Conservation (phyloP, 306 rosid species). For the Medicago ruthenica region DNA sequence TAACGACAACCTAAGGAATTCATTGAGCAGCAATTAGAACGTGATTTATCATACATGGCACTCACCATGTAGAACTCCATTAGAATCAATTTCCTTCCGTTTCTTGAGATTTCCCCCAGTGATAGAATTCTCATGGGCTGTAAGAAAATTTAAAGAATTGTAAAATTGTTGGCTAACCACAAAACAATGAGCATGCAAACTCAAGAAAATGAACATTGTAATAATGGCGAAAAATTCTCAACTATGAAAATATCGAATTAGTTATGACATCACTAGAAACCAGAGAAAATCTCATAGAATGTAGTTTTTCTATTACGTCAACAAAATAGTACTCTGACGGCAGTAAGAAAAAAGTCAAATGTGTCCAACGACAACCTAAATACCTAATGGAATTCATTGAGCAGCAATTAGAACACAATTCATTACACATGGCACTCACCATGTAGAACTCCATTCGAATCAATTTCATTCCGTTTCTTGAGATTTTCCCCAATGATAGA, state of each 20-base stretch:
- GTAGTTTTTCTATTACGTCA: no score
- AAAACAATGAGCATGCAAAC: no score
- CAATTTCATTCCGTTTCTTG: slow-evolving; percentile 82
- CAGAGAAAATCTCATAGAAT: no score
- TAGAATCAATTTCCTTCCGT: slow-evolving; percentile 67
- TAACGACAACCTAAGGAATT: no score
- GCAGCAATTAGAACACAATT: slow-evolving; percentile 44
- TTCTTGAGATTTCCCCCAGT: slow-evolving; percentile 69
- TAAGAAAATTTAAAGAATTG: no score
- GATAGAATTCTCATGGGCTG: slow-evolving; percentile 42
- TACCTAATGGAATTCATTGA: slow-evolving; percentile 23
- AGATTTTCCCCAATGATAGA: slow-evolving; percentile 57
- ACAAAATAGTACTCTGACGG: no score
- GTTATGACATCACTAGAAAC: no score
- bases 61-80: slow-evolving; percentile 86
- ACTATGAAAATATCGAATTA: no score
- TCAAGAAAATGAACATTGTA: no score
- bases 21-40: slow-evolving; percentile 27
- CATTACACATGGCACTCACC: slow-evolving; percentile 71
- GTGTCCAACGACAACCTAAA: slow-evolving; percentile 1
- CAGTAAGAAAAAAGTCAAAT: no score
- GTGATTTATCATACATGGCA: slow-evolving; percentile 39
- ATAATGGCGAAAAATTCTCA: no score
- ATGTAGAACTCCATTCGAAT: slow-evolving; percentile 75
- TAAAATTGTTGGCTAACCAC: no score